Evolutionary conservation across 371 early-diverging fungal species (phyloP).

Genomic region (Edhazardia aedis): DNA sequence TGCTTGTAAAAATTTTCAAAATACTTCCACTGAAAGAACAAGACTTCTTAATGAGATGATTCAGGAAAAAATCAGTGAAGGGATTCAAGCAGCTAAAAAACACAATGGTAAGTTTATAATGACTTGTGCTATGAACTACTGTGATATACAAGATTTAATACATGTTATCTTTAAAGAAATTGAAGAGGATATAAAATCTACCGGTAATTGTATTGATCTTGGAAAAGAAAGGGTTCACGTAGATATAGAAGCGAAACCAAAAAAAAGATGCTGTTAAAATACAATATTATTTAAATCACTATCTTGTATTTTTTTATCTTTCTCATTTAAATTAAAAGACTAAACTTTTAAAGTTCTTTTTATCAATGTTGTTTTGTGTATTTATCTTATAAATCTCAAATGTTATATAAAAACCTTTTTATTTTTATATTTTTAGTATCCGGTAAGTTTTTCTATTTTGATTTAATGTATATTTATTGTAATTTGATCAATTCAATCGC

Average conservation of each 20-base stretch:
- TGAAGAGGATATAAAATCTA: conserved; percentile 25
- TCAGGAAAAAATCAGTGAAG: conserved; percentile 11
- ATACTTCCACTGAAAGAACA: conserved; percentile 1
- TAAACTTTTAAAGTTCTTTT: too few species aligned
- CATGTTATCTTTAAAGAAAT: conserved; percentile 21
- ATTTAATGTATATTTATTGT: too few species aligned
- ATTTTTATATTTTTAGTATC: too few species aligned
- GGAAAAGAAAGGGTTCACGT: not conserved
- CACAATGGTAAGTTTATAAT: conserved; percentile 31
- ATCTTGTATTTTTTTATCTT: too few species aligned
- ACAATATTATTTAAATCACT: too few species aligned
- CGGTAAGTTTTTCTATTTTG: too few species aligned
- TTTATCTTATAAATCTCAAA: too few species aligned
- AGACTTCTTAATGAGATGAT: not conserved
- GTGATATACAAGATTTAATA: conserved; percentile 32
- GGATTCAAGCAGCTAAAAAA: conserved; percentile 25
- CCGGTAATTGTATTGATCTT: not conserved
- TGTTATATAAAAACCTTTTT: too few species aligned
- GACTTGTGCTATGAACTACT: conserved; percentile 35
- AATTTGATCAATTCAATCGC: too few species aligned
- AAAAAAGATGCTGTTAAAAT: not conserved
- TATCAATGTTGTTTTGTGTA: too few species aligned
- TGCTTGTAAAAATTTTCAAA: too few species aligned
- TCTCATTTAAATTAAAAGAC: too few species aligned
- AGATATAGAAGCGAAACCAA: not conserved